phyloP scores from a whole-genome alignment of 768 basidiomycete species.

The Tylopilus subfusipes region DNA sequence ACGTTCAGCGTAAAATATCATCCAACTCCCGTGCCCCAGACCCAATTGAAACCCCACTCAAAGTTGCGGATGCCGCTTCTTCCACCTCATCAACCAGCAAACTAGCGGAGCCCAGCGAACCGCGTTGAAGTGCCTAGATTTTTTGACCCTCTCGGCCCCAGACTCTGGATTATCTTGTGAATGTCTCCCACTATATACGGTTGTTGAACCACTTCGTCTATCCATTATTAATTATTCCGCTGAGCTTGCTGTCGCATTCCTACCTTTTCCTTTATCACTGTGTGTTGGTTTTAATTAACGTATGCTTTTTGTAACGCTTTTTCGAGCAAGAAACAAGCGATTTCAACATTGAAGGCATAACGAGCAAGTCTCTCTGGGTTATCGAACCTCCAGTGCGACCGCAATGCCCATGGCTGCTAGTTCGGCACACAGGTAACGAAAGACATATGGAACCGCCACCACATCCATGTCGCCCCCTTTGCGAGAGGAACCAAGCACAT shows the following conservation, averaged over 20 bases:
- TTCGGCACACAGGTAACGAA: constrained; percentile 92
- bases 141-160: not conserved
- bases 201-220: constrained; percentile 10
- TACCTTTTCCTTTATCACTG: constrained; percentile 6
- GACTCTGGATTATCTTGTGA: constrained; percentile 8
- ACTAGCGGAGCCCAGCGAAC: constrained; percentile 1
- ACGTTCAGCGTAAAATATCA: not conserved
- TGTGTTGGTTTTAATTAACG: constrained; percentile 13
- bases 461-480: constrained; percentile 89
- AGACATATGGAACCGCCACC: constrained; percentile 93
- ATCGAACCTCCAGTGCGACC: constrained; percentile 76
- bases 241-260: constrained; percentile 8
- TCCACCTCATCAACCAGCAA: not conserved
- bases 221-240: constrained; percentile 13
- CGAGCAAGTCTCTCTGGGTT: not conserved
- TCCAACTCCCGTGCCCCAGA: not conserved
- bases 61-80: not conserved
- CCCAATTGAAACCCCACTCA: not conserved
- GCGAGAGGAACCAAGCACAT: constrained; percentile 53
- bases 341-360: not conserved
- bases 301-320: constrained; percentile 13
- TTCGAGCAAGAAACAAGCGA: not conserved
- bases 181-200: constrained; percentile 9
- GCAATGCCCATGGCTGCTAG: constrained; percentile 98
- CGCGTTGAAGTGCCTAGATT: constrained; percentile 16